Conservation (phyloP, 169 alveolate genomes). For the Amoebophrya sp. region DNA sequence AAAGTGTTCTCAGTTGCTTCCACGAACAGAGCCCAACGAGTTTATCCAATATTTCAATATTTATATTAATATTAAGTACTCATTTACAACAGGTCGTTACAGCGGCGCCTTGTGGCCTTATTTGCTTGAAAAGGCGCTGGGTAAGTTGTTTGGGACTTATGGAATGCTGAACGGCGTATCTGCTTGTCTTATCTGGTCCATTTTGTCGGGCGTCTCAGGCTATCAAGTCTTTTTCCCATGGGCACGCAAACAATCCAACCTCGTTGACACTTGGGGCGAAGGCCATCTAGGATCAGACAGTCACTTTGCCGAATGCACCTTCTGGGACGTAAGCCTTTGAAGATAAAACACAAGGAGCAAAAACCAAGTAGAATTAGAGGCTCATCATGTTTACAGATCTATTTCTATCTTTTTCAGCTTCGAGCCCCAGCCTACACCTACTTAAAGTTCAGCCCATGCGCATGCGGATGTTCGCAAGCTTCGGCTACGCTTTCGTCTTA, state of each 20-base stretch:
- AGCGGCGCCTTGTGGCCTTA: background rate
- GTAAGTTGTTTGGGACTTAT: background rate
- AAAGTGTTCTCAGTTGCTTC: no score
- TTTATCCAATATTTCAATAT: no score
- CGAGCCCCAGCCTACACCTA: no score
- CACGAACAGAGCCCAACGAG: no score
- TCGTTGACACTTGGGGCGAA: background rate
- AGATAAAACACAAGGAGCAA: no score
- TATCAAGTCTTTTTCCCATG: background rate
- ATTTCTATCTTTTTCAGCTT: no score
- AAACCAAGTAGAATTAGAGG: no score
- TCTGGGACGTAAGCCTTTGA: background rate
- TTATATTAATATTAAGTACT: no score
- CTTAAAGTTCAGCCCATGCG: no score
- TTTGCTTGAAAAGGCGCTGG: background rate
- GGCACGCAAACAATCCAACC: background rate
- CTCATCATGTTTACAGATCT: no score
- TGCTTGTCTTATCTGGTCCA: background rate
- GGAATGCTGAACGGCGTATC: background rate
- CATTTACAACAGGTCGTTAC: background rate
- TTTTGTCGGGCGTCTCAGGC: background rate
- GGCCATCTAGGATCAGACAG: background rate
- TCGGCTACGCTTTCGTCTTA: no score
- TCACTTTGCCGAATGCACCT: background rate
- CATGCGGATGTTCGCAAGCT: no score